A percentile compares a stretch with the other conserved stretches of the same genome.
phyloP scores from a whole-genome alignment of 2,329 filamentous ascomycete genomes.

The Beauveria rudraprayagi region DNA sequence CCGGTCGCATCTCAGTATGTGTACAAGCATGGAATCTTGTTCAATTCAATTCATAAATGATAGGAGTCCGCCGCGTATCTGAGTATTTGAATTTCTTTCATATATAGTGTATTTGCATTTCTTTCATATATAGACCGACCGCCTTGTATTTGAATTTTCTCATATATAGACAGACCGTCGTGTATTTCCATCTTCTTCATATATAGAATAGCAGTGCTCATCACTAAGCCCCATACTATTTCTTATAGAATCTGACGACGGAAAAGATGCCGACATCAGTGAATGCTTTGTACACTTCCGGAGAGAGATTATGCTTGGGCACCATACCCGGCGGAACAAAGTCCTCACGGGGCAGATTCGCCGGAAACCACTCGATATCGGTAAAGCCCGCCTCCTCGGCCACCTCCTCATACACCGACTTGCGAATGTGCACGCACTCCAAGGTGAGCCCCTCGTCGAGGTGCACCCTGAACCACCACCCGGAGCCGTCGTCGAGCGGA shows the following conservation, averaged over 20 bases:
- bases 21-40: no score
- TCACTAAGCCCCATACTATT: not conserved
- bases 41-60: no score
- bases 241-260: slow-evolving; percentile 1
- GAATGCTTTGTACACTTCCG: not conserved
- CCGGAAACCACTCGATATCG: not conserved
- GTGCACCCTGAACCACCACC: not conserved
- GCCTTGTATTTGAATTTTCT: no score
- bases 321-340: not conserved
- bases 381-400: not conserved
- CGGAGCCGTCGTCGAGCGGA: slow-evolving; percentile 3
- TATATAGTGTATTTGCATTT: no score
- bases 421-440: not conserved
- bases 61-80: no score
- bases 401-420: not conserved
- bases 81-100: no score
- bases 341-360: not conserved
- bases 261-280: not conserved
- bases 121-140: no score
- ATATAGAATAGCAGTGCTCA: not conserved
- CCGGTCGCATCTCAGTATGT: no score
- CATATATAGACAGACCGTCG: no score
- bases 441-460: not conserved
- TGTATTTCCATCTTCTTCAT: no score
- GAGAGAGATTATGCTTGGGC: not conserved